phyloP scores from a whole-genome alignment of 176 grass and related monocot genomes.

The Bolboschoenus planiculmis region DNA sequence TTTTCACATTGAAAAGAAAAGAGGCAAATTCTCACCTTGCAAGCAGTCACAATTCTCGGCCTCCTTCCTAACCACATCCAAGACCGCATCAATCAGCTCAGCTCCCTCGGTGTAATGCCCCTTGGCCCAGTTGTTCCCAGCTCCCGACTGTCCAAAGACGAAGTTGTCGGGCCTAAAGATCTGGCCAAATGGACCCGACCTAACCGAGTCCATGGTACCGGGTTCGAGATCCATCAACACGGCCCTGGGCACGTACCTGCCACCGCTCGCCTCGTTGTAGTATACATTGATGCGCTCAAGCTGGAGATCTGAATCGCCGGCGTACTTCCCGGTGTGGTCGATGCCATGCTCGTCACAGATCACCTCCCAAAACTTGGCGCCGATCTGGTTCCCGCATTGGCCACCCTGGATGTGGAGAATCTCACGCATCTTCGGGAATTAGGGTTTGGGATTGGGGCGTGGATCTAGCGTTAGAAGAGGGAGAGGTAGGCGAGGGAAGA shows the following conservation, averaged over 20 bases:
- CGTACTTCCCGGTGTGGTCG: constrained; percentile 70
- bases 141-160: constrained; percentile 89
- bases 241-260: constrained; percentile 68
- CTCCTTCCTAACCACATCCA: constrained; percentile 91
- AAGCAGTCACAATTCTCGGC: constrained; percentile 95
- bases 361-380: constrained; percentile 94
- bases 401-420: constrained; percentile 93
- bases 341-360: constrained; percentile 94
- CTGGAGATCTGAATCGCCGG: constrained; percentile 75
- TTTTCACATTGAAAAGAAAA: neutral
- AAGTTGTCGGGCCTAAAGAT: constrained; percentile 94
- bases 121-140: constrained; percentile 95
- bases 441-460: too few species aligned
- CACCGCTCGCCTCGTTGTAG: constrained; percentile 93
- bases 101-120: constrained; percentile 82
- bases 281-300: constrained; percentile 94
- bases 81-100: constrained; percentile 77
- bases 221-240: constrained; percentile 97
- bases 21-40: constrained; percentile 39
- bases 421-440: constrained; percentile 52
- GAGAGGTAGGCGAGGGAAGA: neutral
- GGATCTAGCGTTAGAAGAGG: constrained; percentile 10
- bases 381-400: constrained; percentile 96
- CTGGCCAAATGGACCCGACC: constrained; percentile 67
- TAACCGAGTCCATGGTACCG: constrained; percentile 83